Conservation (phyloP, 202 grass and related monocot genomes). For the Bolboschoenoplectus hybrid region DNA sequence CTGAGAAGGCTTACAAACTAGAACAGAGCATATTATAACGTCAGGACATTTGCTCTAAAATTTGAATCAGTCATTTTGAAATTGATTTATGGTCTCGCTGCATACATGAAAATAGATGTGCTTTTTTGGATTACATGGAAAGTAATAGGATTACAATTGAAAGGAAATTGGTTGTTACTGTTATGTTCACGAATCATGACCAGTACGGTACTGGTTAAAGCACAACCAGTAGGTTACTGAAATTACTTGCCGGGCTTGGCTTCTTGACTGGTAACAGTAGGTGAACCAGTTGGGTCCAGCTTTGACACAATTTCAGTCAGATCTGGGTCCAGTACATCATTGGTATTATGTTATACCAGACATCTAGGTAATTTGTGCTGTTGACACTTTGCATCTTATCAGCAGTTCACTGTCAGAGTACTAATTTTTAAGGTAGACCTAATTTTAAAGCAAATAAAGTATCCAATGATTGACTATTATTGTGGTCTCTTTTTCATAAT, state of each 20-base stretch:
- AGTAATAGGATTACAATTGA: not conserved
- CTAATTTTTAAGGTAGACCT: not conserved
- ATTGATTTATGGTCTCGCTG: not conserved
- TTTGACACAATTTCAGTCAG: conserved; percentile 6
- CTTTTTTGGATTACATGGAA: not conserved
- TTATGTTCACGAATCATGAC: not conserved
- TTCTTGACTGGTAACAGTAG: conserved; percentile 1
- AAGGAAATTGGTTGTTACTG: conserved; percentile 14
- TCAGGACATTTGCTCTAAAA: not conserved
- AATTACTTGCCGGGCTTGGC: not conserved
- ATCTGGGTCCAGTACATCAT: not conserved
- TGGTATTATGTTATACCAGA: not conserved
- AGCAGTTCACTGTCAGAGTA: not conserved
- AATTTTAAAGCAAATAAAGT: conserved; percentile 24
- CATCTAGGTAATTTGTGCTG: not conserved
- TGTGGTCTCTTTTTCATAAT: not conserved
- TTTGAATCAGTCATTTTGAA: not conserved
- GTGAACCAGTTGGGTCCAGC: not conserved
- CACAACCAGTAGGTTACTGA: not conserved
- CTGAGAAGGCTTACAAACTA: not conserved
- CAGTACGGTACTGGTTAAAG: not conserved
- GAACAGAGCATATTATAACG: not conserved
- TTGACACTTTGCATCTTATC: conserved; percentile 9
- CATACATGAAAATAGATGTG: not conserved
- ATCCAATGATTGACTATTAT: not conserved